Evolutionary conservation across 495 filamentous ascomycete genomes (phyloP), one percentile per base, ranked within the genome.

Genomic region (Schizothecium vesticola): DNA sequence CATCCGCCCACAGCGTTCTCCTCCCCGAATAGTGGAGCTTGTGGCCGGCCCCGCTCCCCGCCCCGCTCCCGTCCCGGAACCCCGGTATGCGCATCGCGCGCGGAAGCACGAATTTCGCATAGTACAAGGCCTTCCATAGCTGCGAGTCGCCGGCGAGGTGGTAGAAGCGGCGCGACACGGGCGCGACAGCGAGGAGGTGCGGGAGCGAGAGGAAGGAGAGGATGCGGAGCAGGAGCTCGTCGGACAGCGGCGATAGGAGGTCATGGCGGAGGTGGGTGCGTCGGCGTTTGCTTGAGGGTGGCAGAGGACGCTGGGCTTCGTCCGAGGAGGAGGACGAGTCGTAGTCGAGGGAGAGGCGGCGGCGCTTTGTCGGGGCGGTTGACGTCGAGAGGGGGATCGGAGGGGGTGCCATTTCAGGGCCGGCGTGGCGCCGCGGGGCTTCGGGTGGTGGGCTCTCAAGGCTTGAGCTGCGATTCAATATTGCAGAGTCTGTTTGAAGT

Each of bases 111-210:
- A 97, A 99, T 69, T 90, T 88, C 33, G 87, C 84, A 80, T 97
- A 97, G 80, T 96, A 99, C 33, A 91, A 83, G 10, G 85, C 84
- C 79, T 94, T 97, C 95, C 95, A 99, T 61, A 99, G 80, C 75
- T 97, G 92, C 12, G 90, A 89, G 79, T 99, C 95, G 68, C 84
- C 84, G 21, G 91, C 84, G 16, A 99, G 82, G n/a, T 78, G 80
- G 71, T 89, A 83, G 73, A 97, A 92, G 56, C 88, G 90, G 58
- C 80, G 88, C n/a, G 92, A 97, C 26, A 96, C 78, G 59, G 90
- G 92, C 71, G 96, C 87, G 69, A 90, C 91, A 31, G 84, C 79
- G 57, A 90, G 81, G 26, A 99, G 84, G 28, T 91, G 87, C 1
- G 81, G 76, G 23, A 91, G 87, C 3, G 91, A 80, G 22, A 96